These are phyloP conservation scores for Nectriaceae sp. DNA, from an alignment of 2,329 filamentous ascomycete species.

Conservation along the genomic window DNA sequence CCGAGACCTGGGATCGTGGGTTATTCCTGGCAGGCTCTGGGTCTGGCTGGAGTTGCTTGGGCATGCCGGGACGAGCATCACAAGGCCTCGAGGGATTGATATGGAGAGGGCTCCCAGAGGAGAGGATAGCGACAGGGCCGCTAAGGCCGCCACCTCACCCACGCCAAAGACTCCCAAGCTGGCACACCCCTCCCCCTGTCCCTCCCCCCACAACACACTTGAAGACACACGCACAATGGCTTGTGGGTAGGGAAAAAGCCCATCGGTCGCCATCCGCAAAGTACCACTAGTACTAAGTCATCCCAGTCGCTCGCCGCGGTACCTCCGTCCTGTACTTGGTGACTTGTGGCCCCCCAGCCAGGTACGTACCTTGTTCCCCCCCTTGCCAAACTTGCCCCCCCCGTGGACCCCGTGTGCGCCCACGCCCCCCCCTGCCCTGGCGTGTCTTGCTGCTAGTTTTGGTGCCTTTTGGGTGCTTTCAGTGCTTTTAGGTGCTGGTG, in stretches of 20 bases:
- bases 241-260: no score
- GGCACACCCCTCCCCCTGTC: no score
- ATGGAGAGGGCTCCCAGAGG: not conserved
- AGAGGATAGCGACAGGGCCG: not conserved
- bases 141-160: not conserved
- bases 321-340: slow-evolving; percentile 26
- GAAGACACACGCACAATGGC: no score
- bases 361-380: slow-evolving; percentile 21
- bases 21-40: slow-evolving; percentile 15
- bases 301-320: slow-evolving; percentile 24
- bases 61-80: not conserved
- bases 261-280: no score
- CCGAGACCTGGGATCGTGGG: slow-evolving; percentile 18
- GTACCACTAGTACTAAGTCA: no score
- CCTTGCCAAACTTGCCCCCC: slow-evolving; percentile 13
- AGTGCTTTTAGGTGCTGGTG: no score
- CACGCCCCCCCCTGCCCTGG: slow-evolving; percentile 10
- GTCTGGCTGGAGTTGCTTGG: slow-evolving; percentile 10
- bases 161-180: no score
- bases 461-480: slow-evolving; percentile 10
- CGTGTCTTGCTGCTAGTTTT: slow-evolving; percentile 21
- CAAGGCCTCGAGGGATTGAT: not conserved
- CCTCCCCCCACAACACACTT: no score
- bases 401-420: slow-evolving; percentile 15
- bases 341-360: slow-evolving; percentile 16